Conservation (phyloP, 257 asterid species). For the Ilex aquifolium region DNA sequence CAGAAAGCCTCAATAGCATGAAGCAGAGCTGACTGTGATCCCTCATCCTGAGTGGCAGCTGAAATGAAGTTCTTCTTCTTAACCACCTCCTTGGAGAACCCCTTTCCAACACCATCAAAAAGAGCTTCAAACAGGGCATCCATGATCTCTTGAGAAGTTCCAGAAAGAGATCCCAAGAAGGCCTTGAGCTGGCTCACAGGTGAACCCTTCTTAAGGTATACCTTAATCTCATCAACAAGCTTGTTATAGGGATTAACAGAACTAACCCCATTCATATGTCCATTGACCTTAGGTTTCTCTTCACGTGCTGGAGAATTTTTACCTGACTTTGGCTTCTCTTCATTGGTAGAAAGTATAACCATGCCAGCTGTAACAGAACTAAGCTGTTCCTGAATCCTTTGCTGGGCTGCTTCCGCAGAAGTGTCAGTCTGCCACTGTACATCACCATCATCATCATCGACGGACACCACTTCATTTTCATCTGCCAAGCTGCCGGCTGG, state of each 20-base stretch:
- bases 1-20: constrained; percentile 28
- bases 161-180: constrained; percentile 23
- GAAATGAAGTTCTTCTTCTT: constrained; percentile 30
- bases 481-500: constrained; percentile 50
- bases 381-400: constrained; percentile 20
- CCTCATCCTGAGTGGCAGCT: constrained; percentile 22
- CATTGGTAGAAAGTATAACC: constrained; percentile 21
- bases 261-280: not conserved
- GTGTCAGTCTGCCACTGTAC: constrained; percentile 86
- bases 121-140: constrained; percentile 30
- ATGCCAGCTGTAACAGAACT: constrained; percentile 23
- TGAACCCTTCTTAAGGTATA: constrained; percentile 21
- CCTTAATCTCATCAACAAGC: constrained; percentile 27
- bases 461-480: constrained; percentile 38
- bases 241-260: not conserved
- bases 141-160: constrained; percentile 30
- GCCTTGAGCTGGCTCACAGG: constrained; percentile 18
- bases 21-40: constrained; percentile 23
- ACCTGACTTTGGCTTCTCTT: constrained; percentile 9
- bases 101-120: constrained; percentile 25
- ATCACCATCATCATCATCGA: constrained; percentile 49
- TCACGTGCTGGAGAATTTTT: constrained; percentile 3
- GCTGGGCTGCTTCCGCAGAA: constrained; percentile 28
- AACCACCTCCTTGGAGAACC: constrained; percentile 29
- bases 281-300: constrained; percentile 6